phyloP scores from a whole-genome alignment of 2,329 filamentous ascomycete genomes.

The Capronia epimyces region DNA sequence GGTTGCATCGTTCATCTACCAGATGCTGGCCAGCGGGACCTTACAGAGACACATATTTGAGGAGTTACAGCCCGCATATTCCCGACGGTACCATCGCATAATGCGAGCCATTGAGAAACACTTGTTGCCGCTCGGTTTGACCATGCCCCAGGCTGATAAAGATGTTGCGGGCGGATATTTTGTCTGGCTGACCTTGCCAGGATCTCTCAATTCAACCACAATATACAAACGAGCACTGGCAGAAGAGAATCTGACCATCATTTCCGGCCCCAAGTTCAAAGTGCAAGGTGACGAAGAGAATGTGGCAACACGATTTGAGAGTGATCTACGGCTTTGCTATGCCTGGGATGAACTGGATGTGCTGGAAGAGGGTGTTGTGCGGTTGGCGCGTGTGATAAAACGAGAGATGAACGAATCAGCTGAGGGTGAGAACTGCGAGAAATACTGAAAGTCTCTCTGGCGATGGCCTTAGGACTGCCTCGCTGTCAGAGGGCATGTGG shows the following conservation, averaged over 20 bases:
- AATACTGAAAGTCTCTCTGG: not conserved
- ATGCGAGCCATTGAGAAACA: constrained; percentile 54
- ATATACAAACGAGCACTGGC: constrained; percentile 54
- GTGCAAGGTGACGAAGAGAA: constrained; percentile 53
- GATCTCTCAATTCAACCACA: constrained; percentile 47
- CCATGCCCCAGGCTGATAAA: constrained; percentile 34
- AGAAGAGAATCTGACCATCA: constrained; percentile 63
- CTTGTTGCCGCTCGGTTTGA: constrained; percentile 62
- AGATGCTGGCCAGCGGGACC: constrained; percentile 48
- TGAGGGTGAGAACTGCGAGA: constrained; percentile 2
- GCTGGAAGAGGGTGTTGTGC: constrained; percentile 61
- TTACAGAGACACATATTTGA: constrained; percentile 51
- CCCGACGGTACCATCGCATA: constrained; percentile 50
- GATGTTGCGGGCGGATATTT: constrained; percentile 74
- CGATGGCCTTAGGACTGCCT: too few species aligned
- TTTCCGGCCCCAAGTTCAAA: constrained; percentile 64
- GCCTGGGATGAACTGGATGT: constrained; percentile 64
- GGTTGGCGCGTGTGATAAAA: constrained; percentile 48
- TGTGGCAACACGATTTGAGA: constrained; percentile 50
- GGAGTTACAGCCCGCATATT: constrained; percentile 53
- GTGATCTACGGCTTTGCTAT: constrained; percentile 63
- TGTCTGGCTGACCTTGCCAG: constrained; percentile 67
- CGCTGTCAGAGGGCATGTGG: not conserved
- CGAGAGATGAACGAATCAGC: constrained; percentile 17
- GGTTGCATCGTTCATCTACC: constrained; percentile 52